phyloP scores from a whole-genome alignment of 208 protist genomes.

The Entamoeba invadens region DNA sequence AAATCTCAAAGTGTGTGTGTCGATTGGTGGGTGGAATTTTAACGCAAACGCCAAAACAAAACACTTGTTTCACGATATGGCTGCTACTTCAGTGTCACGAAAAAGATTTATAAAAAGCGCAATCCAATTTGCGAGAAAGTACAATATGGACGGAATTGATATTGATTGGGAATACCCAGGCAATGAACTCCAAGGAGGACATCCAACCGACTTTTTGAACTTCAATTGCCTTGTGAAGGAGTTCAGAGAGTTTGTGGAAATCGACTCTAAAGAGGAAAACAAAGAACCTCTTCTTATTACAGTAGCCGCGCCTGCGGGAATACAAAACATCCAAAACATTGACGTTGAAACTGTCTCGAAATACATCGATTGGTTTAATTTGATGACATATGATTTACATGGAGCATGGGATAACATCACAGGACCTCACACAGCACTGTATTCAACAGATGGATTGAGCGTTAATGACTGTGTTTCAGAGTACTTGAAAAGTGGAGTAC shows the following conservation, averaged over 20 bases:
- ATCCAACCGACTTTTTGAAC: background rate
- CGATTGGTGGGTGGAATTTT: background rate
- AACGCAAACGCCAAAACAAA: background rate
- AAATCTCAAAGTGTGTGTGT: background rate
- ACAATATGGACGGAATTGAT: background rate
- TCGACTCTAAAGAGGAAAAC: background rate
- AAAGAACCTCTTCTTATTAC: background rate
- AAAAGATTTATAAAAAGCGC: background rate
- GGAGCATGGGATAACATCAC: background rate
- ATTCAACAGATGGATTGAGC: background rate
- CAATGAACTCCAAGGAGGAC: background rate
- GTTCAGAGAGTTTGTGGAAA: background rate
- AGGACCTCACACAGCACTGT: background rate
- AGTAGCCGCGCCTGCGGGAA: background rate
- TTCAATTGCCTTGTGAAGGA: background rate
- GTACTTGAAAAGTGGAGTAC: background rate
- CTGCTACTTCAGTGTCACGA: background rate
- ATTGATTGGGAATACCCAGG: background rate
- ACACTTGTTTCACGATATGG: background rate
- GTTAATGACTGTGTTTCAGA: background rate
- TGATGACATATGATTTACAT: background rate
- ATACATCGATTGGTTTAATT: background rate
- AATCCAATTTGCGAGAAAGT: background rate
- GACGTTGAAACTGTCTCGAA: background rate
- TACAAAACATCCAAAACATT: background rate